These are phyloP conservation scores for Lonicera japonica DNA, from an alignment of 129 eudicot genomes.

Conservation along the genomic window DNA sequence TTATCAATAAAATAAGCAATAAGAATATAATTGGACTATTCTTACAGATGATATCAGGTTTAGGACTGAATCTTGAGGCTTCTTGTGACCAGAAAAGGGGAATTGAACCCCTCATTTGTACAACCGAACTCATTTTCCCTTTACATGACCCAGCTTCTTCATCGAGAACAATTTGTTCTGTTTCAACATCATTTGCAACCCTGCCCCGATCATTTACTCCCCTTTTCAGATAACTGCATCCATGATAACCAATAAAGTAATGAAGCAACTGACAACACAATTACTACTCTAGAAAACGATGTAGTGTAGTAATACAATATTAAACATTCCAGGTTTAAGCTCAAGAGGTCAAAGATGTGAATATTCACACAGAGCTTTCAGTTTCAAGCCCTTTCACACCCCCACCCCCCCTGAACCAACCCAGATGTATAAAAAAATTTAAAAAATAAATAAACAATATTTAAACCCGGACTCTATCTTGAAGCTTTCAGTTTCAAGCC, in stretches of 20 bases:
- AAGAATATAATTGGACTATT: neutral
- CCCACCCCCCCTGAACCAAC: no score
- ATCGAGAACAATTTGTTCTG: slow-evolving; percentile 90
- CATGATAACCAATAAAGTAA: slow-evolving; percentile 6
- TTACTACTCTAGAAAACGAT: neutral
- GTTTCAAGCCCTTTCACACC: no score
- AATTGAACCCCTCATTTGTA: slow-evolving; percentile 98
- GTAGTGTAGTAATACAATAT: neutral
- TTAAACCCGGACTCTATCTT: no score
- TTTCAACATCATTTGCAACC: slow-evolving; percentile 99
- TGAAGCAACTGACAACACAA: slow-evolving; percentile 1
- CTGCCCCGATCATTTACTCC: slow-evolving; percentile 96
- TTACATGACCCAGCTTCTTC: slow-evolving; percentile 85
- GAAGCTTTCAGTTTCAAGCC: no score
- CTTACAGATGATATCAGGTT: slow-evolving; percentile 91
- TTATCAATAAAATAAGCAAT: slow-evolving; percentile 1
- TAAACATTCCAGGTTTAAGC: no score
- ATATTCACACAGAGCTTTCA: no score
- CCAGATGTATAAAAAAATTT: no score
- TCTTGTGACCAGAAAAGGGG: slow-evolving; percentile 99
- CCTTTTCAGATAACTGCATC: slow-evolving; percentile 79
- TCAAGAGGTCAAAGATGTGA: no score
- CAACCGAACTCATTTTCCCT: slow-evolving; percentile 94
- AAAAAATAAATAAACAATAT: no score
- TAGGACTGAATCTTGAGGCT: slow-evolving; percentile 94